Percentiles rank a stretch among this genome's conserved stretches.
These are phyloP conservation scores for Amoeboradix gromovi DNA, from an alignment of 371 early-diverging fungal species.

Conservation along the genomic window DNA sequence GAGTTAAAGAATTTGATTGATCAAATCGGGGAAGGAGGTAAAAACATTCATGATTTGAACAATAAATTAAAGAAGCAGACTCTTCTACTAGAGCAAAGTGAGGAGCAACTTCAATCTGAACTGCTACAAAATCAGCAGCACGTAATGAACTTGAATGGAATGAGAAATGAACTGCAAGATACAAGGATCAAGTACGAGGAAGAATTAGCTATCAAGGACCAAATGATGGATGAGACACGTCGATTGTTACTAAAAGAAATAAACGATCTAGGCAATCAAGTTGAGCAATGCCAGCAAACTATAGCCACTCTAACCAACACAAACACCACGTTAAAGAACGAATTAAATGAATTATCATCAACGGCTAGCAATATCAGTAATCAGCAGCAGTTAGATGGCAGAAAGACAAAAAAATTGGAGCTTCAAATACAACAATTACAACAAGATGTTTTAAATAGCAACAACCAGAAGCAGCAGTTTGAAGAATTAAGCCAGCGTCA, in stretches of 20 bases:
- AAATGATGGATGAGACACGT: slow-evolving; percentile 36
- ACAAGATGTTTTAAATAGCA: slow-evolving; percentile 7
- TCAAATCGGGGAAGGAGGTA: slow-evolving; percentile 44
- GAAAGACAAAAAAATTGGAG: slow-evolving; percentile 14
- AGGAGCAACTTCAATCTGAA: slow-evolving; percentile 29
- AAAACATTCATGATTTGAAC: slow-evolving; percentile 39
- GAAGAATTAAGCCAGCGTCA: slow-evolving; percentile 40
- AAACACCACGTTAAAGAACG: no score
- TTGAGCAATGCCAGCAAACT: slow-evolving; percentile 30
- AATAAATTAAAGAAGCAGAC: slow-evolving; percentile 29
- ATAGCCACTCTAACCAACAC: no score
- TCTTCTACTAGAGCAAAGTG: slow-evolving; percentile 21
- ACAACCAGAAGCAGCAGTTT: slow-evolving; percentile 30
- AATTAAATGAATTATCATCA: slow-evolving; percentile 22
- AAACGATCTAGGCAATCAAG: slow-evolving; percentile 33
- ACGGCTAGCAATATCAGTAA: slow-evolving; percentile 23
- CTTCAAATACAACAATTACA: slow-evolving; percentile 1
- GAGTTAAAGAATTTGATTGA: slow-evolving; percentile 37
- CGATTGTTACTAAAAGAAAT: slow-evolving; percentile 39
- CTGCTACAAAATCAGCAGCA: slow-evolving; percentile 23
- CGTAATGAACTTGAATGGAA: slow-evolving; percentile 3
- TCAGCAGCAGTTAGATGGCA: slow-evolving; percentile 21
- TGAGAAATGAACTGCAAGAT: slow-evolving; percentile 33
- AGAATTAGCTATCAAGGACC: slow-evolving; percentile 33
- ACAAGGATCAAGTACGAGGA: slow-evolving; percentile 24